Percentiles rank a stretch among this genome's conserved stretches.
phyloP scores from a whole-genome alignment of 495 filamentous ascomycete genomes.

The Cercophora scortea region DNA sequence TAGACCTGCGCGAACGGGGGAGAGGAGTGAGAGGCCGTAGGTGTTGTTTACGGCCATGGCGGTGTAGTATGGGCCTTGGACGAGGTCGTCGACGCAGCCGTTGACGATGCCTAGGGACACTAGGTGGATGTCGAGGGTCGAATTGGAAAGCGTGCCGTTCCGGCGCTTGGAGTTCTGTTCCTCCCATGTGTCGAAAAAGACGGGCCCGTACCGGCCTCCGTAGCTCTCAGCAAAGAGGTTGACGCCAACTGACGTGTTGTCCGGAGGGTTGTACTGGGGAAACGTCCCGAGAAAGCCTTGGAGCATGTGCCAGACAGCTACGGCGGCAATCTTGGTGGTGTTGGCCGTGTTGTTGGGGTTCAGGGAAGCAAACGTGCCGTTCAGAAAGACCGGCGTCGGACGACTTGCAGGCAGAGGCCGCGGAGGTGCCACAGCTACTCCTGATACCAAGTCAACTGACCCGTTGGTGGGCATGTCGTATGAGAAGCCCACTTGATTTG shows the following conservation, averaged over 20 bases:
- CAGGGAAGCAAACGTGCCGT: conserved; percentile 58
- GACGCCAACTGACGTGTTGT: conserved; percentile 37
- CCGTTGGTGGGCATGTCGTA: conserved; percentile 48
- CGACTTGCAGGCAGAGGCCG: conserved; percentile 17
- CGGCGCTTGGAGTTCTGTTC: conserved; percentile 49
- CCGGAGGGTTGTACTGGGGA: conserved; percentile 53
- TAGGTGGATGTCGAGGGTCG: conserved; percentile 46
- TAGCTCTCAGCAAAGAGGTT: conserved; percentile 61
- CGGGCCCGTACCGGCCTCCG: conserved; percentile 56
- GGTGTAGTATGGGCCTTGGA: conserved; percentile 60
- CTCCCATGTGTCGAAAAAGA: conserved; percentile 54
- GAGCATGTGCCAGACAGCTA: conserved; percentile 61
- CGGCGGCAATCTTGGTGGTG: conserved; percentile 56
- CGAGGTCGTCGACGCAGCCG: conserved; percentile 67
- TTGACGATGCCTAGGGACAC: conserved; percentile 56
- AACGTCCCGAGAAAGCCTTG: conserved; percentile 59
- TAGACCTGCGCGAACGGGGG: conserved; percentile 29
- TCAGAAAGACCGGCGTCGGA: conserved; percentile 25
- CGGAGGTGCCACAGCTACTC: conserved; percentile 21
- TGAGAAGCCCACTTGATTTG: conserved; percentile 49
- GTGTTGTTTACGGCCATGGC: conserved; percentile 67
- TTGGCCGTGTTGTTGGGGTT: conserved; percentile 49
- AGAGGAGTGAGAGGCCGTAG: conserved; percentile 59
- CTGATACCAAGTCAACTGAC: conserved; percentile 33
- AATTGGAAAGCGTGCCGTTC: conserved; percentile 39